phyloP scores from a whole-genome alignment of 2,329 filamentous ascomycete genomes.

The Monosporascus sp. region DNA sequence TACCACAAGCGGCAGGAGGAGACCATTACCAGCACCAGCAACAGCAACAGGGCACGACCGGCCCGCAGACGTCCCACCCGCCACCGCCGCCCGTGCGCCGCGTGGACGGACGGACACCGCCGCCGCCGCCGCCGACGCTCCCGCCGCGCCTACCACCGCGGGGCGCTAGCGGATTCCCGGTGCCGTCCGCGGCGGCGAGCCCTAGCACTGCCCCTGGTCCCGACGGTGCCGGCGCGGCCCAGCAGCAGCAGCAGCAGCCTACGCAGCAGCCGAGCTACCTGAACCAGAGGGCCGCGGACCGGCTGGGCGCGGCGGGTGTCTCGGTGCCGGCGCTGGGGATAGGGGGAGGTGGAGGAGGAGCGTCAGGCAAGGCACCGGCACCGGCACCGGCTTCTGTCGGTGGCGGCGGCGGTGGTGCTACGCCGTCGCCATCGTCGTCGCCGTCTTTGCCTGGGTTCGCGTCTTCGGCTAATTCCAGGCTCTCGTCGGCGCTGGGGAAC shows the following conservation, averaged over 20 bases:
- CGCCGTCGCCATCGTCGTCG: slow-evolving; percentile 7
- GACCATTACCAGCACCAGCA: slow-evolving; percentile 20
- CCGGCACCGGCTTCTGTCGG: slow-evolving; percentile 19
- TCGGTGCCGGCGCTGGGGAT: slow-evolving; percentile 77
- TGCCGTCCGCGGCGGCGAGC: slow-evolving; percentile 12
- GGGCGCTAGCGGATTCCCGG: slow-evolving; percentile 40
- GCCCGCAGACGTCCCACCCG: slow-evolving; percentile 61
- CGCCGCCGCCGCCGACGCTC: slow-evolving; percentile 40
- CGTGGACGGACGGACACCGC: slow-evolving; percentile 7
- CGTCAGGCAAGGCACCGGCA: slow-evolving; percentile 17
- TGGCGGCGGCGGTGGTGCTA: slow-evolving; percentile 20
- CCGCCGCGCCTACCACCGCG: slow-evolving; percentile 70
- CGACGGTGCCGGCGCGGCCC: no score
- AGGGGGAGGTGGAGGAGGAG: slow-evolving; percentile 30
- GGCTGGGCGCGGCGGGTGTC: slow-evolving; percentile 69
- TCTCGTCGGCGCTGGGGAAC: neutral
- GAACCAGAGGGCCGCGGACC: slow-evolving; percentile 54
- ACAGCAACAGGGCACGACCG: slow-evolving; percentile 50
- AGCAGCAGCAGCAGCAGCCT: no score
- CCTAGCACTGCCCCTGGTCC: no score
- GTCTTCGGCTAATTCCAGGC: neutral
- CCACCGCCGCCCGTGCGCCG: slow-evolving; percentile 63
- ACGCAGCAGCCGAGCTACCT: slow-evolving; percentile 25
- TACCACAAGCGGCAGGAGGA: slow-evolving; percentile 5
- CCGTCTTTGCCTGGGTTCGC: slow-evolving; percentile 1